A percentile compares a stretch with the other conserved stretches of the same genome.
phyloP scores from a whole-genome alignment of 306 rosid species.

The Ziziphus jujuba region DNA sequence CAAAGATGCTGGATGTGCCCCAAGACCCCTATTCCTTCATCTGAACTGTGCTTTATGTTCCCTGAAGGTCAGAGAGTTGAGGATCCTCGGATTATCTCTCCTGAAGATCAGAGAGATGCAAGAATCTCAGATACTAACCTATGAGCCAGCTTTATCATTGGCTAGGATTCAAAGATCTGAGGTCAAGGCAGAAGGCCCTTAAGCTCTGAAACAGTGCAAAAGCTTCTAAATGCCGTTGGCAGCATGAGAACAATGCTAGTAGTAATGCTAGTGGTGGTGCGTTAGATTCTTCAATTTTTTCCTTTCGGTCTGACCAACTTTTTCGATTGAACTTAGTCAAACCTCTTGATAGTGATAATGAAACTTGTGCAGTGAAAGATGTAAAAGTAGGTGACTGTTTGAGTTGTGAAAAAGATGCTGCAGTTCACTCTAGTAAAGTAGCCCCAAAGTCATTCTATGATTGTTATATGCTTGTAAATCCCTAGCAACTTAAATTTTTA shows the following conservation, averaged over 20 bases:
- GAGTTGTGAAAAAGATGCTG: conserved; percentile 25
- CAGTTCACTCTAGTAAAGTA: conserved; percentile 29
- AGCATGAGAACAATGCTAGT: conserved; percentile 29
- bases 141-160: conserved; percentile 61
- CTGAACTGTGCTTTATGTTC: conserved; percentile 35
- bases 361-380: conserved; percentile 39
- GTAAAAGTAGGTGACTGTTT: conserved; percentile 24
- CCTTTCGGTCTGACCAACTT: conserved; percentile 34
- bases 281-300: conserved; percentile 37
- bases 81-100: conserved; percentile 26
- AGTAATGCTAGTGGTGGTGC: conserved; percentile 33
- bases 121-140: conserved; percentile 35
- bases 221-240: conserved; percentile 28
- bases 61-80: conserved; percentile 46
- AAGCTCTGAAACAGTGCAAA: conserved; percentile 66
- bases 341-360: conserved; percentile 32
- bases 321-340: conserved; percentile 39
- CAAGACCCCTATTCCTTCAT: conserved; percentile 34
- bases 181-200: conserved; percentile 82
- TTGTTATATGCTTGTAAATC: conserved; percentile 40
- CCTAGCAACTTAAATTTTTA: conserved; percentile 60
- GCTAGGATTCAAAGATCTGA: conserved; percentile 84
- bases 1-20: conserved; percentile 41
- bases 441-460: conserved; percentile 36
- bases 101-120: conserved; percentile 28